Conservation (phyloP, 257 asterid species). For the Ballota nigra region DNA sequence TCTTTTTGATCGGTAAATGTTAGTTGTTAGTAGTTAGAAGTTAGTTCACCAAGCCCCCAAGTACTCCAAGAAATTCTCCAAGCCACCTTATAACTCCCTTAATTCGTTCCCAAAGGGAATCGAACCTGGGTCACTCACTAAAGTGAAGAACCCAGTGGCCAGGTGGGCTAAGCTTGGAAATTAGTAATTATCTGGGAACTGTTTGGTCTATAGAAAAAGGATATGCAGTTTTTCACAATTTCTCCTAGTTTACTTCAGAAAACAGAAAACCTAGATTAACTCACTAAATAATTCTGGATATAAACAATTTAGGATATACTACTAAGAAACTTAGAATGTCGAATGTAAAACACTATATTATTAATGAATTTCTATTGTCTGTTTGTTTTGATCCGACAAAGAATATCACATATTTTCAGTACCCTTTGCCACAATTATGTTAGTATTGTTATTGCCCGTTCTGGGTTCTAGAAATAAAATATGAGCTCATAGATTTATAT, state of each 20-base stretch:
- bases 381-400: neutral
- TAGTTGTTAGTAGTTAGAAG: too few species aligned
- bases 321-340: neutral
- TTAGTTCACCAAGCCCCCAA: too few species aligned
- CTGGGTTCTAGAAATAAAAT: neutral
- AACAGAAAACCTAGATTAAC: neutral
- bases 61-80: too few species aligned
- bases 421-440: neutral
- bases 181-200: neutral
- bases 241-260: neutral
- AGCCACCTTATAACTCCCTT: too few species aligned
- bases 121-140: too few species aligned
- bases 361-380: neutral
- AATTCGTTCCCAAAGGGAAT: too few species aligned
- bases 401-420: too few species aligned
- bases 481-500: neutral
- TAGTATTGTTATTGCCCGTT: neutral
- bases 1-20: too few species aligned
- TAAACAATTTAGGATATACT: neutral
- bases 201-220: neutral
- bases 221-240: neutral
- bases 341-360: neutral
- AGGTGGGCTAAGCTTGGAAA: too few species aligned
- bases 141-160: too few species aligned
- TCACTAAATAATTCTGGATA: neutral